Conservation (phyloP, 371 early-diverging fungal species). For the Mucor lusitanicus region DNA sequence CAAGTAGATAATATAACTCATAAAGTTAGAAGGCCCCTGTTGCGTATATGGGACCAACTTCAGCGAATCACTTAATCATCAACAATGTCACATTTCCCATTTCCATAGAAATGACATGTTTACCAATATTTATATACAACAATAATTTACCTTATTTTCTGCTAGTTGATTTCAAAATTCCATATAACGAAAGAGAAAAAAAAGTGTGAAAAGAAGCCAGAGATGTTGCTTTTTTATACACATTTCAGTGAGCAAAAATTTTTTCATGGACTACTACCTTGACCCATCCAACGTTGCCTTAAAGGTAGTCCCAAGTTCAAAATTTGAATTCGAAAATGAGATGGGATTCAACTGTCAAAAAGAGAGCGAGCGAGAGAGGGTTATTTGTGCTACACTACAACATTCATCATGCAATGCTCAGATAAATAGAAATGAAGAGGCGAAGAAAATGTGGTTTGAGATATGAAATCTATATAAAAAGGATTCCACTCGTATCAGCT, state of each 20-base stretch:
- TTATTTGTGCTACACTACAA: not conserved
- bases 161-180: slow-evolving; percentile 10
- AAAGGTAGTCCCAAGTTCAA: not conserved
- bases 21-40: slow-evolving; percentile 12
- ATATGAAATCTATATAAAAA: not conserved
- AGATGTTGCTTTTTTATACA: not conserved
- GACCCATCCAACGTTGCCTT: not conserved
- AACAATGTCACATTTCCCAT: not conserved
- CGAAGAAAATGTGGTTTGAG: not conserved
- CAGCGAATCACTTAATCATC: slow-evolving; percentile 21
- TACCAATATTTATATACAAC: not conserved
- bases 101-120: not conserved
- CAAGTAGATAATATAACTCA: slow-evolving; percentile 16
- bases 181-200: not conserved
- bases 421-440: not conserved
- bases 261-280: not conserved
- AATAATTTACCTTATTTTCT: slow-evolving; percentile 5
- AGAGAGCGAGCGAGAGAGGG: not conserved
- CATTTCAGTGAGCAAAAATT: not conserved
- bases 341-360: not conserved
- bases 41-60: slow-evolving; percentile 18
- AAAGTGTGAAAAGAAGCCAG: not conserved
- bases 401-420: not conserved
- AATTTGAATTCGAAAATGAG: not conserved
- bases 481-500: not conserved